Base-by-base conservation (phyloP, 192 early-diverging fungal genomes). In the Backusella circina region DNA sequence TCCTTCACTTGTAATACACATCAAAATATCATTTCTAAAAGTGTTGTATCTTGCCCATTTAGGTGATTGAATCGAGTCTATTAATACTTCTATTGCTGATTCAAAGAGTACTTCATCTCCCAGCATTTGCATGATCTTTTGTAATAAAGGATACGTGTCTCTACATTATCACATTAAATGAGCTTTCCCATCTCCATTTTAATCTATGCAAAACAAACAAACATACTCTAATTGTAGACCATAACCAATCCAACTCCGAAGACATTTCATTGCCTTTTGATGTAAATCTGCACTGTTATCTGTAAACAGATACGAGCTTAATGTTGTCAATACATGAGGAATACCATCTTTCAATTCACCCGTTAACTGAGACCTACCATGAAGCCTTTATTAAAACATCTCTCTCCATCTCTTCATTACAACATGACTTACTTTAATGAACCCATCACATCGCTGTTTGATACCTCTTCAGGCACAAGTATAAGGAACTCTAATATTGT, bases 241-340 rank as follows among this genome's bases (percentile, higher is more conserved):
- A 57, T 89, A 89, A 65, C 82, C 79, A 44, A 89, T 79, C 88
- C 88, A 89, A 31, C 86, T 87, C 31, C 83, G 81, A 44, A 89
- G 73, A 69, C 88, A 89, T 21, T 75, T 72, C 6, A 89, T 61
- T 1, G 85, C 68, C 65, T 86, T 89, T 76, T 82, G 76, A 66
- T 86, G 84, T 33, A 85, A 73, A 47, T 50, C 32, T 3, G 21
- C n/a, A 38, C 67, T 73, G 70, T 75, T 18, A 65, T 77, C n/a
- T 37, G 74, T 26, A 72, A 77, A 31, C 26, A 77, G n/a, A 15
- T 69, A 68, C 5, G 65, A 54, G 12, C 51, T 33, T 64, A 74
- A 39, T 10, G 61, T 79, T 21, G 74, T 71, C n/a, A 82, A 65
- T 7, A 80, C 80, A 12, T 75, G 41, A 8, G 77, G 83, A 8